Percentiles rank a stretch among this genome's conserved stretches.
phyloP scores from a whole-genome alignment of 108 stramenopile species.

The Epipyxis sp. region DNA sequence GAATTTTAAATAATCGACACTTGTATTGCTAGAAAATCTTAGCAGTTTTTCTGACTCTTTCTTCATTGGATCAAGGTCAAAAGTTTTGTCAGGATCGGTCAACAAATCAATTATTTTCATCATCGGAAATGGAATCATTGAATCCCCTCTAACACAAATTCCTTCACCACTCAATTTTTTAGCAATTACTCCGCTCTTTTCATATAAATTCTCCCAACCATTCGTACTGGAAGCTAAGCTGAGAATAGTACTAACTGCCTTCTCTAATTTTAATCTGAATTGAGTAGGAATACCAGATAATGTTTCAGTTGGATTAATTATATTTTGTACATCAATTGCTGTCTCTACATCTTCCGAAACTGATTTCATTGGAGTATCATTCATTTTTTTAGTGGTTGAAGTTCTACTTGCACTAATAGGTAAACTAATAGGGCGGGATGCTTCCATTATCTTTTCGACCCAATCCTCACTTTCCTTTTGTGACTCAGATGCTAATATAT shows the following conservation, averaged over 20 bases:
- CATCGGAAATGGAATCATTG: neutral
- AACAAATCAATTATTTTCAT: neutral
- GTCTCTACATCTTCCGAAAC: too few species aligned
- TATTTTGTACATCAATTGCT: too few species aligned
- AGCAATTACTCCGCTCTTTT: conserved; percentile 2
- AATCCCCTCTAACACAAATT: neutral
- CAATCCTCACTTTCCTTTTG: neutral
- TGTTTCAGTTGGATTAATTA: too few species aligned
- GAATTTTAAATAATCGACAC: conserved; percentile 5
- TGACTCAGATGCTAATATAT: neutral
- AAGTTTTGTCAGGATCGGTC: neutral
- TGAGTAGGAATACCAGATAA: too few species aligned
- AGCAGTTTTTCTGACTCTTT: neutral
- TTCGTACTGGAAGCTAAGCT: too few species aligned
- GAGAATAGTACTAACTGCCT: too few species aligned
- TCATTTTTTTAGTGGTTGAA: too few species aligned
- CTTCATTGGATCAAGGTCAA: neutral
- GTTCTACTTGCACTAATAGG: too few species aligned
- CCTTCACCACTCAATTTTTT: neutral
- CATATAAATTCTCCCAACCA: neutral
- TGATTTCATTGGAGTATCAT: too few species aligned
- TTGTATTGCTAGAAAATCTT: neutral
- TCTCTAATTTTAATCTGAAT: too few species aligned
- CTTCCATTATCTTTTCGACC: conserved; percentile 22
- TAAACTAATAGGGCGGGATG: neutral